Evolutionary conservation across 2,329 filamentous ascomycete species (phyloP).

Genomic region (Exophiala mesophila): DNA sequence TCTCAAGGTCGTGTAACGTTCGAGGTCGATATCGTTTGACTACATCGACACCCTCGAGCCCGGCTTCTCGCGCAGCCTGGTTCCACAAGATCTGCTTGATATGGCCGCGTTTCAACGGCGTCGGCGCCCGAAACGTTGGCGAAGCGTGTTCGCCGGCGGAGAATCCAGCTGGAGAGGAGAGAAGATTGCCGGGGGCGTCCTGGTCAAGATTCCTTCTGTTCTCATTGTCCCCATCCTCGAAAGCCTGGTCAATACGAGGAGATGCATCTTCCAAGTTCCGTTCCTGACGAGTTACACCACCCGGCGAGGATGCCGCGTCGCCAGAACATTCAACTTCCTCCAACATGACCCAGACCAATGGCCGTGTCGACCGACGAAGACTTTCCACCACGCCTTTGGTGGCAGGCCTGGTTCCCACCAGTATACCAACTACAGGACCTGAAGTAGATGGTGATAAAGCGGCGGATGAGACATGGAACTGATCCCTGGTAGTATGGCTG

Average conservation of each 20-base stretch:
- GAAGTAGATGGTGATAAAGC: neutral
- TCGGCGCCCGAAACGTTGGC: neutral
- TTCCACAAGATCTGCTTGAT: conserved; percentile 45
- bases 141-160: neutral
- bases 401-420: conserved; percentile 64
- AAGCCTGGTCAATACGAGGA: too few relatives aligned
- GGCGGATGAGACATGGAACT: too few relatives aligned
- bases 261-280: too few relatives aligned
- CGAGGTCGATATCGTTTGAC: conserved; percentile 31
- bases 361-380: conserved; percentile 60
- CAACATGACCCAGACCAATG: conserved; percentile 59
- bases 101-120: conserved; percentile 2
- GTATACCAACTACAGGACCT: conserved; percentile 52
- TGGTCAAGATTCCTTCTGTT: too few relatives aligned
- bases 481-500: too few relatives aligned
- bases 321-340: conserved; percentile 36
- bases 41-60: conserved; percentile 36
- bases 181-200: neutral
- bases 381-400: conserved; percentile 75
- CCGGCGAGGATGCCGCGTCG: too few relatives aligned
- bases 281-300: too few relatives aligned
- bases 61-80: conserved; percentile 34
- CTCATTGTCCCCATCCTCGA: too few relatives aligned
- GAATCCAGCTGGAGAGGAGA: neutral
- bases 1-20: neutral